Base-by-base conservation (phyloP, 2,329 filamentous ascomycete species). In the Colletotrichum noveboracense region DNA sequence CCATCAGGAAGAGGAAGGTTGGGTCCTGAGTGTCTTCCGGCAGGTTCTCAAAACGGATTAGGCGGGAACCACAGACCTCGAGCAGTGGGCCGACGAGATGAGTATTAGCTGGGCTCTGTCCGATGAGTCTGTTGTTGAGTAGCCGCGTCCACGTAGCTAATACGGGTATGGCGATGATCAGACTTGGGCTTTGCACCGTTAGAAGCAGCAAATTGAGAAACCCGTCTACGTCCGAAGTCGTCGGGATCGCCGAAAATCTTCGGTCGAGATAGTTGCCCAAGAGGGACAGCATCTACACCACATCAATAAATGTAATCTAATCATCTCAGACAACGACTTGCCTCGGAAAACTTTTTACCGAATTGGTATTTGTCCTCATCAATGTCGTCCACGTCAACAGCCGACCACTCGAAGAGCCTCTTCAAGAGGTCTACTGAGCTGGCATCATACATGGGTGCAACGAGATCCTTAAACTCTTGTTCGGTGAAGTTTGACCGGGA, bases 261-360 rank as follows among this genome's bases (percentile, higher is more conserved):
- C 94, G 92, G 80, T 97, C 95, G 76, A 98, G 90, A 80, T 96
- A 96, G 78, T 94, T 94, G 21, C 94, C 95, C 18, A 98, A 88
- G 80, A 94, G 95, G 28, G 96, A 96, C 12, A 98, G 88, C 87
- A 98, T 92, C 94, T 97, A 74, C 12, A 55, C 5, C 34, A 43
- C 64, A 9, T 62, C 62, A 67, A 38, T 38, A 30, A 13, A 58
- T 26, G 12, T 60, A n/a, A 16, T 38, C 14, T 4, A 6, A n/a
- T 26, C 21, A n/a, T n/a, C 12, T 21, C 24, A 9, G 13, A 30
- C 21, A 62, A 28, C 5, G 16, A 79, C 86, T 78, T 89, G 96
- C 94, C 91, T 99, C 97, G 2, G 96, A 96, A 62, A 98, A 91
- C 84, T 98, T 98, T 87, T 98, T 98, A 55, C 95, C 93, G 79